Percentiles rank a stretch among this genome's conserved stretches.
phyloP scores from a whole-genome alignment of 2,329 filamentous ascomycete genomes.

The Malbranchea cinnamomea region DNA sequence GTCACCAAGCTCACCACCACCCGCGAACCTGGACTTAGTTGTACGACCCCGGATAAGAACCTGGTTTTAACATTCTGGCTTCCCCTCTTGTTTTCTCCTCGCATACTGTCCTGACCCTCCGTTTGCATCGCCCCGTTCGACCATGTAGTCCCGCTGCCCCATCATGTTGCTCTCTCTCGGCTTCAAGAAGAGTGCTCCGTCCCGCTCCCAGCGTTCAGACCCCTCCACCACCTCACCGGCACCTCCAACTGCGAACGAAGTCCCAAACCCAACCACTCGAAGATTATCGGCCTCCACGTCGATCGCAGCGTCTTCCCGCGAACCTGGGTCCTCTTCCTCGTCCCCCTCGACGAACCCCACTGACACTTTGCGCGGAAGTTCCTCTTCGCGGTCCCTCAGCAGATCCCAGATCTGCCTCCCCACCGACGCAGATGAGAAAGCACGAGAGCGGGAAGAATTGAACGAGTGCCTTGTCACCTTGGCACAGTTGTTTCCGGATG shows the following conservation, averaged over 20 bases:
- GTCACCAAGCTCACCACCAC: too few species aligned
- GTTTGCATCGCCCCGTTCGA: too few species aligned
- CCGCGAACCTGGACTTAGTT: too few species aligned
- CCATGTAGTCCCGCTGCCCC: slow-evolving; percentile 18
- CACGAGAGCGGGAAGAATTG: slow-evolving; percentile 23
- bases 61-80: background rate
- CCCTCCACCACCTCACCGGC: too few species aligned
- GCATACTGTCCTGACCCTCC: background rate
- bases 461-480: slow-evolving; percentile 29
- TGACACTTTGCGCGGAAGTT: slow-evolving; percentile 31
- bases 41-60: background rate
- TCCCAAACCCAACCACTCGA: too few species aligned
- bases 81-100: background rate
- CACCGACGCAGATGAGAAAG: slow-evolving; percentile 17
- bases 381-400: slow-evolving; percentile 19
- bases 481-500: slow-evolving; percentile 30
- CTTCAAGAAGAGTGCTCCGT: too few species aligned
- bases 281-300: slow-evolving; percentile 9
- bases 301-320: slow-evolving; percentile 5
- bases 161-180: slow-evolving; percentile 25
- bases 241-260: too few species aligned
- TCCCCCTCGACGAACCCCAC: slow-evolving; percentile 22
- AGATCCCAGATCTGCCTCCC: slow-evolving; percentile 15
- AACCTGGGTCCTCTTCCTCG: slow-evolving; percentile 5
- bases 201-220: too few species aligned